Conservation (phyloP, 225 moss, liverwort and hornwort species). For the Neckera pumila region DNA sequence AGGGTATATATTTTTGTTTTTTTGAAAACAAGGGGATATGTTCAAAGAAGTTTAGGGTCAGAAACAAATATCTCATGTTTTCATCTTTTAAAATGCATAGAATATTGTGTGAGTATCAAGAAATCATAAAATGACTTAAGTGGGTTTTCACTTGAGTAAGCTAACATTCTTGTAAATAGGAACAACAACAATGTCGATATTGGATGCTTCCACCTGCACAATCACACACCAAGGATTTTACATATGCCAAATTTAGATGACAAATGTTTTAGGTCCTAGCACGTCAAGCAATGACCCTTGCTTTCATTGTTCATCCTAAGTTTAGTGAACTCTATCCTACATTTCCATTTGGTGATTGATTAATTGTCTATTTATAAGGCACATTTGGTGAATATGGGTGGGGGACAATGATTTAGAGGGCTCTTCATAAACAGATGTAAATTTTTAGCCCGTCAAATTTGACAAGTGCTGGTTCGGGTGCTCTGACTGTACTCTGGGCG, state of each 20-base stretch:
- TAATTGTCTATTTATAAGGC: neutral
- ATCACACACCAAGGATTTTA: fast-evolving
- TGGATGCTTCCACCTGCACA: neutral
- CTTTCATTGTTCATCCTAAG: too few species aligned
- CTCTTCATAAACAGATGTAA: neutral
- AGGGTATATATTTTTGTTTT: too few species aligned
- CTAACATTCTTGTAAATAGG: neutral
- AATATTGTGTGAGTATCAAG: neutral
- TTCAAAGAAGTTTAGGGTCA: neutral
- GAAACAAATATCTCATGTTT: neutral
- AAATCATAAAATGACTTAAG: neutral
- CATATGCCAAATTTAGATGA: neutral
- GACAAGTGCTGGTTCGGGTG: neutral
- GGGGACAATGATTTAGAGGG: too few species aligned
- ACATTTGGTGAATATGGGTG: neutral
- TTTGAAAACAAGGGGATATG: too few species aligned
- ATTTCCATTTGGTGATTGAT: neutral
- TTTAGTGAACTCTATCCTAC: too few species aligned
- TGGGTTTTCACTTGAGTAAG: neutral
- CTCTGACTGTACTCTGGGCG: too few species aligned
- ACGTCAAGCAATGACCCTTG: too few species aligned
- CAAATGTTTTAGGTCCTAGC: neutral
- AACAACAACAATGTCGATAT: fast-evolving
- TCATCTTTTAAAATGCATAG: neutral
- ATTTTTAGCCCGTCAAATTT: neutral